Conservation (phyloP, 345 rosid species). For the Corymbia maculata region DNA sequence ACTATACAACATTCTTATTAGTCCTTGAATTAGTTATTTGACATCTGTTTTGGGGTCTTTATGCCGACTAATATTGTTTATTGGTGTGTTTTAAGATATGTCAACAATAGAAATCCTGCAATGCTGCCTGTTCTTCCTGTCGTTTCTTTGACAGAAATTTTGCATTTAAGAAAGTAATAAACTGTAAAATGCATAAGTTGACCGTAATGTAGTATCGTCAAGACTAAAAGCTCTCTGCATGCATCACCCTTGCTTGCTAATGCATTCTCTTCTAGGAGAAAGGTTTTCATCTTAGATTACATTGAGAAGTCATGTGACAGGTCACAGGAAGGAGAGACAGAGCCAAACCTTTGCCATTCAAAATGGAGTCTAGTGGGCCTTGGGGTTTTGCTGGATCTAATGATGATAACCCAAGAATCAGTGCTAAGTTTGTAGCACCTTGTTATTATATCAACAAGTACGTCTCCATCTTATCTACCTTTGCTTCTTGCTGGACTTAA, state of each 20-base stretch:
- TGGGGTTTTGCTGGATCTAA: conserved; percentile 92
- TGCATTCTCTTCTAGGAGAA: neutral
- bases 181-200: neutral
- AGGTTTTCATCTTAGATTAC: neutral
- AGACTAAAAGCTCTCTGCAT: neutral
- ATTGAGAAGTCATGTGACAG: conserved; percentile 15
- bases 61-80: neutral
- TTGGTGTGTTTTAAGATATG: neutral
- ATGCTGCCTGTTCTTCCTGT: neutral
- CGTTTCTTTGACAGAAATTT: neutral
- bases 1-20: neutral
- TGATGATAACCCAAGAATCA: conserved; percentile 77
- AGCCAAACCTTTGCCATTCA: conserved; percentile 89
- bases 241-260: neutral
- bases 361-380: conserved; percentile 72
- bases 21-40: neutral
- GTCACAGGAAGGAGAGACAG: conserved; percentile 97
- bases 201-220: neutral
- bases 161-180: neutral
- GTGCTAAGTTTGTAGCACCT: conserved; percentile 79
- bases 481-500: neutral
- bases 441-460: conserved; percentile 86
- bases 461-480: neutral
- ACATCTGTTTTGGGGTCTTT: neutral
- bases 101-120: neutral